These are phyloP conservation scores for Ganoderma sinense DNA, from an alignment of 1,284 basidiomycete genomes.

Conservation along the genomic window DNA sequence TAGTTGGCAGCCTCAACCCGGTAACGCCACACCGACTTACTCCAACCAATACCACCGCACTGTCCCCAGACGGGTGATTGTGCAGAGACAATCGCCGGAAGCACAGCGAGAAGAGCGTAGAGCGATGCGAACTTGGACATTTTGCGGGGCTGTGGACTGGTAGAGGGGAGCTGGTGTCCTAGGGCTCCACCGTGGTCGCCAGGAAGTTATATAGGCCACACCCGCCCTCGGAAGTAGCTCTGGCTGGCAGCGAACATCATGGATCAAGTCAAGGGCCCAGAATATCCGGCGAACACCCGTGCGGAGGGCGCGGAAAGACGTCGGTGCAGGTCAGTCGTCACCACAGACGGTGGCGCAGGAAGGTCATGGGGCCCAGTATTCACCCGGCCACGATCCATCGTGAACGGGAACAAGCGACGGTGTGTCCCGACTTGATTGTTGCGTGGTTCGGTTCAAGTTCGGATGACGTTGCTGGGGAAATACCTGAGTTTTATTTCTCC, in stretches of 20 bases:
- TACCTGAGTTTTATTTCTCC: constrained; percentile 23
- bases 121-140: constrained; percentile 61
- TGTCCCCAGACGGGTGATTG: constrained; percentile 53
- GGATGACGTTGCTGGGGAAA: constrained; percentile 20
- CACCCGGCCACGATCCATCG: constrained; percentile 25
- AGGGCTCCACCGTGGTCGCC: constrained; percentile 14
- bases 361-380: constrained; percentile 35
- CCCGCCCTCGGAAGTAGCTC: constrained; percentile 1
- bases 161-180: constrained; percentile 30
- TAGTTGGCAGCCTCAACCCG: neutral
- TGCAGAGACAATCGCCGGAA: constrained; percentile 54
- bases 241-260: constrained; percentile 17
- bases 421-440: constrained; percentile 17
- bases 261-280: constrained; percentile 23
- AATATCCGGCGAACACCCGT: constrained; percentile 55
- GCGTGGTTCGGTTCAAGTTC: constrained; percentile 29
- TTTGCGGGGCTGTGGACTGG: constrained; percentile 27
- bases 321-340: constrained; percentile 46
- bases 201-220: constrained; percentile 28
- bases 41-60: constrained; percentile 61
- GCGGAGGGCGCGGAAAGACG: constrained; percentile 49
- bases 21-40: constrained; percentile 43
- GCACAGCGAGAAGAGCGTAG: constrained; percentile 52
- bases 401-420: constrained; percentile 19
- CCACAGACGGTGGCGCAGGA: constrained; percentile 12